Evolutionary conservation across 2,329 filamentous ascomycete species (phyloP), one percentile per base, ranked within the genome.

Genomic region (Curvularia spicifera): DNA sequence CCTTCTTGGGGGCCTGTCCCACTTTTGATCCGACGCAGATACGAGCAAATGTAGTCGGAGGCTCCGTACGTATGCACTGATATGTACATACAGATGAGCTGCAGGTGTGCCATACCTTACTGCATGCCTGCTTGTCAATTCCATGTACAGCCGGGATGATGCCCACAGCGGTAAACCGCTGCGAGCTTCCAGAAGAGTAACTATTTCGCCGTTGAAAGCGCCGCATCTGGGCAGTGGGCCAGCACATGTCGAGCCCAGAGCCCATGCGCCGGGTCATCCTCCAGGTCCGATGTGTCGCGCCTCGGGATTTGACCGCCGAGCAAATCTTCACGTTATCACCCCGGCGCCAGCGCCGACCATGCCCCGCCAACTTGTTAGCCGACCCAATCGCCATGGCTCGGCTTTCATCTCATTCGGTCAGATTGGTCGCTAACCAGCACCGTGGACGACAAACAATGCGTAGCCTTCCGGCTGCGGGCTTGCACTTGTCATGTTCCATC

Each of bases 401-500:
- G 55, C 64, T 64, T 62, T 48, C 45, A 67, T 66, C 59, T 56
- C 51, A 35, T 33, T 45, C 43, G 42, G 39, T 53, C 40, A 59
- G 56, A 75, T 74, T 75, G 71, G 71, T 63, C 70, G 42, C 51
- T 47, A 24, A 45, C 53, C 45, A 57, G 40, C 48, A 39, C 37
- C 35, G 45, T 40, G 46, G 47, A 37, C 57, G 44, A 61, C 64
- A 68, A 54, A 53, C 43, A 53, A 47, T 43, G 56, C 58, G 59
- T 64, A 64, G 65, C 56, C 45, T 31, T 31, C 52, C 53, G 61
- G 49, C 35, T 29, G 40, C 47, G 35, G 58, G 64, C 62, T 61
- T 54, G 60, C 60, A 56, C 24, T 55, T 60, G 60, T 60, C 63
- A 57, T 61, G 39, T 48, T 51, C 49, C 56, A 40, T 46, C 45